These are phyloP conservation scores for Zygosaccharomyces pseudobailii DNA, from an alignment of 1,139 yeast genomes.

Conservation along the genomic window DNA sequence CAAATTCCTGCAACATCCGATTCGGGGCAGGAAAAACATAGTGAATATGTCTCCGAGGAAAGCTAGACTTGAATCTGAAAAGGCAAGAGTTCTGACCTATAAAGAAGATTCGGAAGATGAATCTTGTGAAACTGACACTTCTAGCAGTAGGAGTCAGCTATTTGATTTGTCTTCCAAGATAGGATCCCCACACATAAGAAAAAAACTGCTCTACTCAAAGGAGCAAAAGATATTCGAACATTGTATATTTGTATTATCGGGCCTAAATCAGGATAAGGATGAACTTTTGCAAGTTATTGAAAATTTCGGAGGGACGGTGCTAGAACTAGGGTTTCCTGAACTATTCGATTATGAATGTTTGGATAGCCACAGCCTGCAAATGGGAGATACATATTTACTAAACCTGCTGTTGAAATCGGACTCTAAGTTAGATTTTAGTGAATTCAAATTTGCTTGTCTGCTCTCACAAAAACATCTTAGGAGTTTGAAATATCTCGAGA, in stretches of 20 bases:
- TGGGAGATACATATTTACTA: slow-evolving; percentile 1
- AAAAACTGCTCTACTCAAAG: background rate
- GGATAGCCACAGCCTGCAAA: background rate
- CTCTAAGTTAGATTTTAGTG: background rate
- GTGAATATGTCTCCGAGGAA: slow-evolving; percentile 19
- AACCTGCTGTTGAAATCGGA: slow-evolving; percentile 13
- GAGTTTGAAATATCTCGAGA: slow-evolving; percentile 76
- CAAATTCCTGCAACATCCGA: slow-evolving; percentile 19
- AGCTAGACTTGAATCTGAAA: slow-evolving; percentile 6
- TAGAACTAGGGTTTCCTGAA: slow-evolving; percentile 40
- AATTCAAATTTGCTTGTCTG: slow-evolving; percentile 55
- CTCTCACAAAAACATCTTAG: slow-evolving; percentile 55
- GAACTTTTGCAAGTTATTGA: slow-evolving; percentile 35
- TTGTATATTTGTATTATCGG: slow-evolving; percentile 43
- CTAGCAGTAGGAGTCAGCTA: slow-evolving; percentile 3
- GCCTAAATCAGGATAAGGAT: slow-evolving; percentile 37
- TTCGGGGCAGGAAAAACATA: slow-evolving; percentile 23
- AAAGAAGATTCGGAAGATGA: slow-evolving; percentile 14
- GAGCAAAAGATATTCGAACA: slow-evolving; percentile 33
- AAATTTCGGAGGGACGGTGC: slow-evolving; percentile 50
- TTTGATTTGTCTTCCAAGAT: background rate
- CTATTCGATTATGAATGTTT: slow-evolving; percentile 23
- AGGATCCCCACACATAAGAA: background rate
- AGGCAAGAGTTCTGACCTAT: slow-evolving; percentile 7
- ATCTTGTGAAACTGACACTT: slow-evolving; percentile 5